Base-by-base conservation (phyloP, 2,329 filamentous ascomycete genomes). In the Diaporthe eres region DNA sequence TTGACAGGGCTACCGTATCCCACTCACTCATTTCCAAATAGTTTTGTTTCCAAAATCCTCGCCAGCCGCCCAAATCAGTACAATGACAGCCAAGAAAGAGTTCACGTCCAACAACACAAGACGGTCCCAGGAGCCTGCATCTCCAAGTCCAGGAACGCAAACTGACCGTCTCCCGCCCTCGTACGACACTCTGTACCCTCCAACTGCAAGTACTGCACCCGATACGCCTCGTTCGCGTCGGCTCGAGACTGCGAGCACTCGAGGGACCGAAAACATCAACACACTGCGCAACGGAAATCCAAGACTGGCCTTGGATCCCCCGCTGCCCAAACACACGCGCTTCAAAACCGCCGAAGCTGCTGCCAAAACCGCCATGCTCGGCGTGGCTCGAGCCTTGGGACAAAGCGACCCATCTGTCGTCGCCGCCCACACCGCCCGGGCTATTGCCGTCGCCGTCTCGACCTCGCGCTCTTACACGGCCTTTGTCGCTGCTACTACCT, bases 401-500 rank as follows among this genome's bases (percentile, higher is more conserved):
- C 58, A 42, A 8, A 61, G 9, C 34, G 34, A 61, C 9, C 22
- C 2, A 17, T 5, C 22, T 42, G 4, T 63, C 60, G 13, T 63
- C 34, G 60, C 60, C n/a, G 60, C 60, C n/a, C 37, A 63, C 39
- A 44, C 39, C n/a, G 60, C 60, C 8, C 37, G 31, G 7, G 60
- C 60, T 19, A 63, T 63, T 22, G 60, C 60, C n/a, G 15, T 47
- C 39, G 60, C 60, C n/a, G 60, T 63, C 60, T 63, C 58, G 39
- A 63, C 60, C 37, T 44, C 60, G 3, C 37, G 60, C n/a, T 47
- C 39, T 4, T 63, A 63, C 13, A 22, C 60, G 5, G 60, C 60
- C 60, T 63, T 63, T 44, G 60, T 63, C 60, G 60, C 60, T 44
- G 60, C 60, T 47, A 63, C 37, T 44, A 63, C 39, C 60, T 12